Conservation (phyloP, 495 filamentous ascomycete genomes). For the Friedmanniomyces endolithicus region DNA sequence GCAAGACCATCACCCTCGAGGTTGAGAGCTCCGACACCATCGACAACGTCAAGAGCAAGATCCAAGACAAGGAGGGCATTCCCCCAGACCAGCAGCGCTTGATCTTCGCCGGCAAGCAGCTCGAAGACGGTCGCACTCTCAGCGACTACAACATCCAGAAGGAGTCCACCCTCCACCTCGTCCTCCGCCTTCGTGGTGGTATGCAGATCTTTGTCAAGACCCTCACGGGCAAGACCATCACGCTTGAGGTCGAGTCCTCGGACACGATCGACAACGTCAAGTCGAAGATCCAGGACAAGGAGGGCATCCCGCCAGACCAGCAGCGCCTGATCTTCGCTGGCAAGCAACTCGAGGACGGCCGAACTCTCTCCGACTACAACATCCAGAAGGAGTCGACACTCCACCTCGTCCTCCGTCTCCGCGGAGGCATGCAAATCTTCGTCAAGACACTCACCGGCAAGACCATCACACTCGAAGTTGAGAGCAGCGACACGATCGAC, state of each 20-base stretch:
- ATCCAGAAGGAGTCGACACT: conserved; percentile 64
- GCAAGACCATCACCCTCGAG: conserved; percentile 99
- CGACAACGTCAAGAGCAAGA: conserved; percentile 98
- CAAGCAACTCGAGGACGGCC: conserved; percentile 61
- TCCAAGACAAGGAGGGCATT: conserved; percentile 98
- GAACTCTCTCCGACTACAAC: conserved; percentile 61
- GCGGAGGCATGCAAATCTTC: conserved; percentile 66
- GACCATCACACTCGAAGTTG: conserved; percentile 60
- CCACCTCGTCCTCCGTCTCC: conserved; percentile 56
- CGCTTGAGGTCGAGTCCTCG: conserved; percentile 88
- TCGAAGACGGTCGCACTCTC: conserved; percentile 91
- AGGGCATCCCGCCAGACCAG: conserved; percentile 66
- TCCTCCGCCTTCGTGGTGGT: conserved; percentile 94
- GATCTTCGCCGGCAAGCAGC: conserved; percentile 97
- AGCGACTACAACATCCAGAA: conserved; percentile 99
- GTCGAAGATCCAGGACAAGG: conserved; percentile 68
- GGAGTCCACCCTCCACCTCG: conserved; percentile 88
- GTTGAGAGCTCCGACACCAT: conserved; percentile 96
- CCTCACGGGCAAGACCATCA: conserved; percentile 95
- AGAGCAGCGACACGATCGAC: conserved; percentile 45
- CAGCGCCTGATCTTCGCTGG: conserved; percentile 64
- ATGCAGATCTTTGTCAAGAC: conserved; percentile 78
- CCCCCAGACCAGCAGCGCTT: conserved; percentile 95
- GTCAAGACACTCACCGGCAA: conserved; percentile 63
- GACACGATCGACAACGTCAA: conserved; percentile 97